Conservation (phyloP, 495 filamentous ascomycete genomes). For the Choiromyces venosus region DNA sequence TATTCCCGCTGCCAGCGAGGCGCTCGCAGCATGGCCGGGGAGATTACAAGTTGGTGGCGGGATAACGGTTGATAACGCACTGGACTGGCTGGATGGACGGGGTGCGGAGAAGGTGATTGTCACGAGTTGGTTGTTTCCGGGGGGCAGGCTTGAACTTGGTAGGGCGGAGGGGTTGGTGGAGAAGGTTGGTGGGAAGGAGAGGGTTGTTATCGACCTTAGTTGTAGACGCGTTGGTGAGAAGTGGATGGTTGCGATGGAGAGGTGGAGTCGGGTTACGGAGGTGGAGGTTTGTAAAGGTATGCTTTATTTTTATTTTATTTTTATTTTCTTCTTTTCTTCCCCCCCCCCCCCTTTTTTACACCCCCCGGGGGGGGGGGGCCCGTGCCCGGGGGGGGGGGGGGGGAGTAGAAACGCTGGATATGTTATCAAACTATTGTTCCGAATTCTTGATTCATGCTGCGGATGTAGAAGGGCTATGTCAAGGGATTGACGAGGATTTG, state of each 20-base stretch:
- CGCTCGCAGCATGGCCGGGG: slow-evolving; percentile 67
- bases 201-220: slow-evolving; percentile 90
- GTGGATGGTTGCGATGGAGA: slow-evolving; percentile 96
- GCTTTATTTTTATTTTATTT: too few relatives aligned
- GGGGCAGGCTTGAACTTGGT: slow-evolving; percentile 67
- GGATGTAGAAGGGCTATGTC: slow-evolving; percentile 91
- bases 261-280: slow-evolving; percentile 95
- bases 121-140: slow-evolving; percentile 77
- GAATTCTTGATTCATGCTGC: slow-evolving; percentile 98
- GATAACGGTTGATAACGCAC: slow-evolving; percentile 76
- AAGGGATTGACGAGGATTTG: slow-evolving; percentile 79
- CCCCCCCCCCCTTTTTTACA: too few relatives aligned
- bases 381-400: background rate
- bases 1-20: slow-evolving; percentile 68
- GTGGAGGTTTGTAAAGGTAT: slow-evolving; percentile 83
- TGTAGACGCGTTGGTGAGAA: slow-evolving; percentile 66
- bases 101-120: slow-evolving; percentile 78
- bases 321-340: background rate
- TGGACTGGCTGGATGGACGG: slow-evolving; percentile 67
- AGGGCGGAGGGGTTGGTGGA: slow-evolving; percentile 65
- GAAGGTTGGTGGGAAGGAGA: slow-evolving; percentile 62
- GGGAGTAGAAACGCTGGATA: slow-evolving; percentile 63
- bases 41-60: slow-evolving; percentile 86
- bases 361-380: background rate
- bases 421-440: slow-evolving; percentile 80